phyloP scores from a whole-genome alignment of 441 rosid genomes.

The Euphorbia corollata region DNA sequence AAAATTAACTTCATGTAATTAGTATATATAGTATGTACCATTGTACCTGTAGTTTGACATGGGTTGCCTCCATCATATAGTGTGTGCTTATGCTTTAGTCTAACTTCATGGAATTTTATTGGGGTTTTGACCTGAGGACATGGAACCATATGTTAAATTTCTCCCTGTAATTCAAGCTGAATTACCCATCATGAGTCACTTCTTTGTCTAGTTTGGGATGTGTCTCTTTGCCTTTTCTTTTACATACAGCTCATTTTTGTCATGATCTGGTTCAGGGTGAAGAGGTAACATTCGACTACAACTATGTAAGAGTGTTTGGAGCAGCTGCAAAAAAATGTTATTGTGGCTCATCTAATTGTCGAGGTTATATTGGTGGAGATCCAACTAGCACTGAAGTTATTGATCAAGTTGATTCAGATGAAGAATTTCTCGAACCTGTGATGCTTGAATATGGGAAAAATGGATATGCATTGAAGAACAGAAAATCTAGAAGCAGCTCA shows the following conservation, averaged over 20 bases:
- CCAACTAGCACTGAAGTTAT: conserved; percentile 63
- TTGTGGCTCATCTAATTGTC: conserved; percentile 81
- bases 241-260: conserved; percentile 1
- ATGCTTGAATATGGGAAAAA: conserved; percentile 51
- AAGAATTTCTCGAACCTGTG: conserved; percentile 88
- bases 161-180: not conserved
- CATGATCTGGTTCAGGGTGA: conserved; percentile 51
- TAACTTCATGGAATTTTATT: not conserved
- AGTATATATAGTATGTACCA: not conserved
- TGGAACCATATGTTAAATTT: not conserved
- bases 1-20: not conserved
- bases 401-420: conserved; percentile 94
- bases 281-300: conserved; percentile 96
- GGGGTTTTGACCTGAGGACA: not conserved
- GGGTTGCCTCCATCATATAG: not conserved
- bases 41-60: not conserved
- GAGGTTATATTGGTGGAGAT: conserved; percentile 98
- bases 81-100: too few relatives aligned
- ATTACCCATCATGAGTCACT: not conserved
- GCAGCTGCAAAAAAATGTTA: conserved; percentile 98
- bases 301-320: conserved; percentile 93
- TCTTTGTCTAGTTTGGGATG: not conserved
- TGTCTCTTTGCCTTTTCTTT: not conserved
- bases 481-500: conserved; percentile 27
- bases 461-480: conserved; percentile 21